Evolutionary conservation across 768 basidiomycete species (phyloP).

Genomic region (Leccinum arenicola): DNA sequence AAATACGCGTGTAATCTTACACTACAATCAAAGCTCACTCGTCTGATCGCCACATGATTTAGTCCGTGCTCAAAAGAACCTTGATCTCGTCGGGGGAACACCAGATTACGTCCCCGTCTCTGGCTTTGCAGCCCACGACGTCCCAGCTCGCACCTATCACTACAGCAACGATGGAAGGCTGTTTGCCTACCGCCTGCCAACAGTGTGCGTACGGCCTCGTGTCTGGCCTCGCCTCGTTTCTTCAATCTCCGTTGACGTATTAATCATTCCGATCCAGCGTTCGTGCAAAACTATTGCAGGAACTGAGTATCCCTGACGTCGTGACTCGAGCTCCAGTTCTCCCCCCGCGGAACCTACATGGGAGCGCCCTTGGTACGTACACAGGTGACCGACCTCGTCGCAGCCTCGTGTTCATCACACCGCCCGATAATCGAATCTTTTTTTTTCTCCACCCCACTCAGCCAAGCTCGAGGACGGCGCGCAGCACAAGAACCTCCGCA

Average conservation of each 20-base stretch:
- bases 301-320: constrained; percentile 71
- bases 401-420: constrained; percentile 24
- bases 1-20: constrained; percentile 79
- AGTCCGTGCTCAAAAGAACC: constrained; percentile 91
- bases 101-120: constrained; percentile 70
- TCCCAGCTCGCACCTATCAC: constrained; percentile 67
- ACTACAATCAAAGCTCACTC: constrained; percentile 3
- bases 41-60: constrained; percentile 16
- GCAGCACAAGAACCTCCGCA: constrained; percentile 91
- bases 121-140: constrained; percentile 65
- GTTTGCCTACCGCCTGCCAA: constrained; percentile 80
- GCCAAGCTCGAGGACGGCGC: constrained; percentile 87
- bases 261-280: constrained; percentile 43
- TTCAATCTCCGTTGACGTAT: constrained; percentile 12
- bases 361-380: constrained; percentile 75
- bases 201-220: constrained; percentile 49
- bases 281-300: constrained; percentile 67
- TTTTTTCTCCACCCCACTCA: constrained; percentile 18
- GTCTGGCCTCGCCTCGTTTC: constrained; percentile 7
- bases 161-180: constrained; percentile 88
- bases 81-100: constrained; percentile 80
- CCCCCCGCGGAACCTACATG: constrained; percentile 92
- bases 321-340: constrained; percentile 89
- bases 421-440: constrained; percentile 9
- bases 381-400: constrained; percentile 3